These are phyloP conservation scores for Dryadomyces quercus-mongolicae DNA, from an alignment of 2,329 filamentous ascomycete species.

Conservation along the genomic window DNA sequence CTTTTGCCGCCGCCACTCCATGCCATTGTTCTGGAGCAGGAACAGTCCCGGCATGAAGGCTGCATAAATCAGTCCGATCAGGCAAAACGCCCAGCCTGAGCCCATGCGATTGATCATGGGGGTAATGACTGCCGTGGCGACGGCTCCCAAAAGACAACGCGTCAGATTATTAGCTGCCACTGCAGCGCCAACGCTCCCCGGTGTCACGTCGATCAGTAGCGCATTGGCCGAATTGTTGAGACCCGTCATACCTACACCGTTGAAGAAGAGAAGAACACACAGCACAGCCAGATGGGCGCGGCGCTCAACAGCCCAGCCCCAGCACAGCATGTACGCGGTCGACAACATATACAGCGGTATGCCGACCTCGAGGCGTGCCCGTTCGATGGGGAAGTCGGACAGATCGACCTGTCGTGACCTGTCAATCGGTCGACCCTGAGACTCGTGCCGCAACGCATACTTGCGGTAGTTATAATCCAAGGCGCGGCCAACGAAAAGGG, in stretches of 20 bases:
- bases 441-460: slow-evolving; percentile 30
- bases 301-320: slow-evolving; percentile 39
- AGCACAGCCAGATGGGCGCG: slow-evolving; percentile 30
- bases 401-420: slow-evolving; percentile 39
- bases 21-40: slow-evolving; percentile 28
- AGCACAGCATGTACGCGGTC: slow-evolving; percentile 31
- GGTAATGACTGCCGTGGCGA: slow-evolving; percentile 36
- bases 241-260: slow-evolving; percentile 37
- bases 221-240: slow-evolving; percentile 40
- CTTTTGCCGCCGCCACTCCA: slow-evolving; percentile 28
- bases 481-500: slow-evolving; percentile 34
- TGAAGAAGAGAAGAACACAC: slow-evolving; percentile 31
- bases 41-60: slow-evolving; percentile 26
- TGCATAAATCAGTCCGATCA: slow-evolving; percentile 31
- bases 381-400: slow-evolving; percentile 36
- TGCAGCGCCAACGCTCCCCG: slow-evolving; percentile 36
- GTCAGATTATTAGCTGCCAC: slow-evolving; percentile 45
- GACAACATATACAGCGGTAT: slow-evolving; percentile 38
- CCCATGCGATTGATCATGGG: slow-evolving; percentile 39
- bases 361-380: slow-evolving; percentile 34
- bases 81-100: slow-evolving; percentile 37
- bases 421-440: slow-evolving; percentile 37
- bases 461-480: slow-evolving; percentile 59
- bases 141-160: slow-evolving; percentile 42
- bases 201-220: slow-evolving; percentile 44